These are phyloP conservation scores for Ceriops tagal DNA, from an alignment of 345 rosid species.

Conservation along the genomic window DNA sequence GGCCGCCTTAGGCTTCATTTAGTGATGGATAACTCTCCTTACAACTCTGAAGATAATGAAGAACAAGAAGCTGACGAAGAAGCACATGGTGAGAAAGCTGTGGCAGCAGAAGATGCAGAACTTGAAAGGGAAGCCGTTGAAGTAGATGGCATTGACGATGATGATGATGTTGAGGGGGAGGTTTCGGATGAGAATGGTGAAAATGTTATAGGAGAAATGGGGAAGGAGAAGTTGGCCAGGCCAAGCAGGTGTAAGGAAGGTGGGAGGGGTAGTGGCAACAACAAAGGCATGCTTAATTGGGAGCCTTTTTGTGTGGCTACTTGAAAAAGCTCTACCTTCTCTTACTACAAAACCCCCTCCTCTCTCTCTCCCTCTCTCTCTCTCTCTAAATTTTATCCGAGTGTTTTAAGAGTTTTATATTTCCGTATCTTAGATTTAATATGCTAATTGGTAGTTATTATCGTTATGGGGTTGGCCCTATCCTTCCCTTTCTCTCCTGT, in stretches of 20 bases:
- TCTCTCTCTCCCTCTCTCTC: not conserved
- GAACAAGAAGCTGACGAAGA: constrained; percentile 12
- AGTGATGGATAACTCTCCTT: not conserved
- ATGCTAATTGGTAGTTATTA: constrained; percentile 25
- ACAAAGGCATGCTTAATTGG: constrained; percentile 16
- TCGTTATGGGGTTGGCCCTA: constrained; percentile 12
- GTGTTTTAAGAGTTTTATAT: not conserved
- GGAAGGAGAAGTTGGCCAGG: constrained; percentile 8
- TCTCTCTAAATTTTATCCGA: not conserved
- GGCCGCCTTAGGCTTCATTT: constrained; percentile 27
- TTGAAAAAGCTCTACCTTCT: not conserved
- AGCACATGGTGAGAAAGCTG: constrained; percentile 4
- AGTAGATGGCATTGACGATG: not conserved
- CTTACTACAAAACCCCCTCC: not conserved
- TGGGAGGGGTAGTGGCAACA: constrained; percentile 16
- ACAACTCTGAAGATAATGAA: not conserved
- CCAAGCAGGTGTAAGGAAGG: constrained; percentile 10
- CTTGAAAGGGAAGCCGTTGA: not conserved
- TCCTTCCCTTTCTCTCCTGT: not conserved
- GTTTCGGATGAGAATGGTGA: constrained; percentile 2
- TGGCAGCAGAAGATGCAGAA: constrained; percentile 3
- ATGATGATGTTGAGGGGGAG: not conserved
- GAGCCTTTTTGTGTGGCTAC: constrained; percentile 21
- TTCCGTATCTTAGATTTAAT: constrained; percentile 4
- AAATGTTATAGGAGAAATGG: constrained; percentile 13